These are phyloP conservation scores for Corchorus olitorius DNA, from an alignment of 345 rosid species.

Conservation along the genomic window DNA sequence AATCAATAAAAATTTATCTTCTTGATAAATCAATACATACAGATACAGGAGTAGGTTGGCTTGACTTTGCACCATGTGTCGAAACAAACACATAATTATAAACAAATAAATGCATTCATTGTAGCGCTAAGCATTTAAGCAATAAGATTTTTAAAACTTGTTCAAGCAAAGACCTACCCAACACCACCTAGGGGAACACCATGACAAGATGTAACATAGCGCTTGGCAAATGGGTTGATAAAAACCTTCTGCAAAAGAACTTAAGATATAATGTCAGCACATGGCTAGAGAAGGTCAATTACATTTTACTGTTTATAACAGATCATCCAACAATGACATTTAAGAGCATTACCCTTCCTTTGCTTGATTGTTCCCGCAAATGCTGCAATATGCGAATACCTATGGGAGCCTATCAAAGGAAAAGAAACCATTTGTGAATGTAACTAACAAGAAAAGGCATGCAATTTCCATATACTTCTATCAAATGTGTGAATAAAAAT, in stretches of 20 bases:
- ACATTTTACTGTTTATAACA: constrained; percentile 1
- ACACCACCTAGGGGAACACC: constrained; percentile 88
- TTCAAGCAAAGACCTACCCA: constrained; percentile 53
- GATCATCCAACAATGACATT: constrained; percentile 14
- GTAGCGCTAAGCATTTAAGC: neutral
- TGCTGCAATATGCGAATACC: constrained; percentile 72
- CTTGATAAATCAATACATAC: neutral
- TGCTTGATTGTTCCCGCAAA: constrained; percentile 55
- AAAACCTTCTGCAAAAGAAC: constrained; percentile 45
- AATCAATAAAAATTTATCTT: neutral
- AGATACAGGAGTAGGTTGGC: neutral
- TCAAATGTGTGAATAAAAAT: neutral
- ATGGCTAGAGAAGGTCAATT: neutral
- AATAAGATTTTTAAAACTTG: neutral
- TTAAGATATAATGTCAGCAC: constrained; percentile 11
- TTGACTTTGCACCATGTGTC: neutral
- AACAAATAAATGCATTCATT: neutral
- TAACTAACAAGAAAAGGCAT: constrained; percentile 3
- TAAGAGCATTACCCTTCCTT: constrained; percentile 57
- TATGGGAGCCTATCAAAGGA: constrained; percentile 71
- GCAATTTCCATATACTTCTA: neutral
- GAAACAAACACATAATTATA: neutral
- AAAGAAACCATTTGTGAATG: constrained; percentile 14
- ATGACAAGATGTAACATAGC: constrained; percentile 55
- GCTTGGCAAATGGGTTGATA: constrained; percentile 70